Base-by-base conservation (phyloP, 371 early-diverging fungal species). In the Cokeromyces recurvatus region DNA sequence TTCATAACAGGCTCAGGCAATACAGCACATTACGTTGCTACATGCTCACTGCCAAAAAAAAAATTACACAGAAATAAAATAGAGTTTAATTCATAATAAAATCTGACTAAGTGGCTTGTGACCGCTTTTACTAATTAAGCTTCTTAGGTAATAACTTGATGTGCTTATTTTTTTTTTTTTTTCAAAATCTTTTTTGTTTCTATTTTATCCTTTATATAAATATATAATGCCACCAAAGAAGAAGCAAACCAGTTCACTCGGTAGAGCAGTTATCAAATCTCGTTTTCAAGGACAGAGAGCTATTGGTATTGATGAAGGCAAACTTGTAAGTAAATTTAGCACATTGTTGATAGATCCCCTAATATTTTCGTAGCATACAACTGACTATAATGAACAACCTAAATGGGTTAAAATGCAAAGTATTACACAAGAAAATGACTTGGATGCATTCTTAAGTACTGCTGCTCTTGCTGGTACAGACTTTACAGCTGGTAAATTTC, bases 401-500 rank as follows among this genome's bases (percentile, higher is more conserved):
- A 81, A 81, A 34, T 91, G 92, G 91, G 80, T 82, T 20, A 85
- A 86, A 51, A 85, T 95, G 77, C 91, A 91, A 67, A 95, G 95
- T 50, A 87, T 98, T 52, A 97, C 97, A 15, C 90, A 95, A 60
- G 94, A 98, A 63, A 88, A 92, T 38, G 96, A 98, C 77, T 76
- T 98, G 7, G 96, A 97, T 38, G 94, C 90, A 22, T 96, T 98
- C 64, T 74, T 98, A 55, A 84, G 79, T 55, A 92, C 94, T n/a
- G 98, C 98, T 4, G 85, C 89, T 48, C 77, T 97, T 50, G 95
- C 95, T 4, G 97, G 90, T 36, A 94, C 94, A 19, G 94, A 94
- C 52, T 98, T 98, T 61, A 91, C 94, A 11, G 96, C 97, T 43
- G 91, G 88, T 80, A 73, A 64, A n/a, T n/a, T n/a, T n/a, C n/a